Conservation (phyloP, 305 asterid species). For the Solanum hybrid region DNA sequence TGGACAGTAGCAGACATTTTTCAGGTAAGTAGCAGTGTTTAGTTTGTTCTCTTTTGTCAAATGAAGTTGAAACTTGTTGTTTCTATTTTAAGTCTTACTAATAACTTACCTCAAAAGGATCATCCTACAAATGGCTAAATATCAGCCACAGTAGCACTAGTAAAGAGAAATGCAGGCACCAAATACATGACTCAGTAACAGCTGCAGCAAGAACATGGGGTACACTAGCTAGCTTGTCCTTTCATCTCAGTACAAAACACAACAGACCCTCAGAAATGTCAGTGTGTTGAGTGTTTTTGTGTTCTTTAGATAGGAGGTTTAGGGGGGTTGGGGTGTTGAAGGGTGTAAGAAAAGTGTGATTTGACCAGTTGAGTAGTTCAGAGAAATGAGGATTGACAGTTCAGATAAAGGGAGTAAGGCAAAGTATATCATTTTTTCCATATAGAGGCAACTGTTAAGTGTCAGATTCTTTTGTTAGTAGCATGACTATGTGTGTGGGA, state of each 20-base stretch:
- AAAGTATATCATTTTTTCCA: neutral
- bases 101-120: neutral
- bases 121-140: neutral
- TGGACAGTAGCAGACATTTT: conserved; percentile 16
- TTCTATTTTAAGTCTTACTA: neutral
- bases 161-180: neutral
- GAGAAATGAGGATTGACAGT: neutral
- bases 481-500: neutral
- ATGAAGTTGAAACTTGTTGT: neutral
- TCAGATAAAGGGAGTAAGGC: neutral
- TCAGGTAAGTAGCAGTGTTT: neutral
- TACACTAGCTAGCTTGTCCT: neutral
- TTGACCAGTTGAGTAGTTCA: conserved; percentile 9
- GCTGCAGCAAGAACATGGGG: neutral
- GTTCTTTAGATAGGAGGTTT: neutral
- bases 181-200: conserved; percentile 2
- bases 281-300: neutral
- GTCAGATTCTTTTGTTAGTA: neutral
- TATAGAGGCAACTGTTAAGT: neutral
- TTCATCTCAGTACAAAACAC: conserved; percentile 1
- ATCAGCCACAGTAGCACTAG: neutral
- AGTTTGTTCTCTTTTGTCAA: conserved; percentile 2
- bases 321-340: neutral
- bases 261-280: neutral
- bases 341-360: conserved; percentile 13